Evolutionary conservation across 1,284 basidiomycete species (phyloP), one percentile per base, ranked within the genome.

Genomic region (Blastosporella zonata): DNA sequence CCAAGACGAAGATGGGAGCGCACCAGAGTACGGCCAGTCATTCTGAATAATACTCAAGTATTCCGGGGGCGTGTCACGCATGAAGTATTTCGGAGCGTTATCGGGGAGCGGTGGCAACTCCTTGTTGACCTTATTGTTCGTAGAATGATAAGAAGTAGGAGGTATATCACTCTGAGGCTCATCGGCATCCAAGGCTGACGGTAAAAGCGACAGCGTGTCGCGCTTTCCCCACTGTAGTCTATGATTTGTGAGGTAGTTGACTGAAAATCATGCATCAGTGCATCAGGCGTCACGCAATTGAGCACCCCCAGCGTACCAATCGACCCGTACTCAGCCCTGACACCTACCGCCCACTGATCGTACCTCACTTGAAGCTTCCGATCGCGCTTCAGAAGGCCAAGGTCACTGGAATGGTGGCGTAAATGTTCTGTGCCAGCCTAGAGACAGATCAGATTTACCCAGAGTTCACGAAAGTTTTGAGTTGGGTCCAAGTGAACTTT

Each of bases 11-110:
- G 34, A 28, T n/a, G 2, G n/a, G 28, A 34, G 47, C 56, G 42
- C 57, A 86, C 86, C 81, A 21, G 86, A 89, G 64, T 91, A 91
- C 0, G 88, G 88, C 88, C 88, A 91, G 60, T 90, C 87, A 58
- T 91, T 91, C 60, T 74, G 82, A 45, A 86, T 85, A 53, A 91
- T 81, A 59, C 82, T 87, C 55, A 89, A 71, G 45, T 80, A 70
- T 31, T 78, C 69, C 5, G 72, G 58, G 1, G 82, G 76, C 9
- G 79, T 79, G 55, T 84, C 73, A 5, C 77, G 76, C 25, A 73
- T 81, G 62, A 91, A 90, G 62, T 87, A 86, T 15, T 68, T 60
- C 15, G 78, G 74, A 28, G 68, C 61, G 57, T 64, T 52, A 21
- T 55, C 47, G 25, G 62, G 58, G 17, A 67, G 52, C 29, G 61